Evolutionary conservation across 805 yeast species (phyloP), one percentile per base, ranked within the genome.

Genomic region (Yamadazyma nakazawae): DNA sequence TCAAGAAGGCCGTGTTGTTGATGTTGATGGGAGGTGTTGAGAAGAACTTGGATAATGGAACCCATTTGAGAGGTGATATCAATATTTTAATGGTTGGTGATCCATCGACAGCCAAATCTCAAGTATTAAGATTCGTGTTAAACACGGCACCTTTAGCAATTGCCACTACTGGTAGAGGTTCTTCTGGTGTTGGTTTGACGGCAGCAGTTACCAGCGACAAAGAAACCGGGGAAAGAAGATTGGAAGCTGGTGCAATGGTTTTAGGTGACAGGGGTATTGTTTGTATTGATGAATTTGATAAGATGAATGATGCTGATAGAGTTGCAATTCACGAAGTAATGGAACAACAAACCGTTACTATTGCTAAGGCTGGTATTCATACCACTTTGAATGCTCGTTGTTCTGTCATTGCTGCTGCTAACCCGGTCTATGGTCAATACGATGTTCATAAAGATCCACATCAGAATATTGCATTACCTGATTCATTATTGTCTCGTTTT

Each of bases 211-310:
- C 97, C 6, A 80, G 91, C 1, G 99, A 94, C 67, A 85, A 84
- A 59, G 99, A 94, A 66, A 94, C 99, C 0, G 98, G 98, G 50
- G 99, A 94, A 69, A 78, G 97, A 59, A 79, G 96, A 57, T 74
- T 94, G 54, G 99, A 94, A 69, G 99, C 98, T 1, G 99, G 99
- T 76, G 99, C 99, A 3, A 92, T 94, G 97, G 99, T 94, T 34
- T 74, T 94, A 52, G 99, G 98, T 11, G 99, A 94, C 68, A 76
- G 97, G 54, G 99, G 99, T 53, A 79, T 94, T 47, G 97, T 94
- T 36, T 94, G 99, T 79, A 95, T 94, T 59, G 99, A 94, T 75
- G 99, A 94, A 74, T 94, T 94, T 62, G 99, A 92, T 71, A 94
- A 94, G 68, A 94, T 94, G 99, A 84, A 88, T 52, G 99, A 94